Base-by-base conservation (phyloP, 2,329 filamentous ascomycete genomes). In the Clonostachys byssicola region DNA sequence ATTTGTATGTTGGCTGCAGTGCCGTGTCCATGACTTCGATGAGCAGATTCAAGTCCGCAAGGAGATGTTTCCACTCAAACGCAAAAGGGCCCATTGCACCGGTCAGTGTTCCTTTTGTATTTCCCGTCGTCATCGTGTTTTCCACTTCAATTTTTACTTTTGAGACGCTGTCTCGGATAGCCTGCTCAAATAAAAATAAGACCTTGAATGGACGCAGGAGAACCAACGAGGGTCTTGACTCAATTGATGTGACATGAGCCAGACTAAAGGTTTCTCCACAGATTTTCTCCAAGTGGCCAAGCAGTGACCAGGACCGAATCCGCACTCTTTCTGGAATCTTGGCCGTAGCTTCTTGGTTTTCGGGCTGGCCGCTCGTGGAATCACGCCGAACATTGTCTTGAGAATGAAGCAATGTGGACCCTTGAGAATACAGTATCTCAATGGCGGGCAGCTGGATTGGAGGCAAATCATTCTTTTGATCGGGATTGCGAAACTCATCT, bases 11-110 rank as follows among this genome's bases (percentile, higher is more conserved):
- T 2, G 50, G 40, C 18, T 44, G 40, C 2, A 54, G 43, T 18
- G 52, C 49, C 5, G 30, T 39, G 20, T 54, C 52, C 16, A 54
- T 20, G 16, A 54, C 52, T 3, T 51, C n/a, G 12, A 54, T 43
- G 2, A 54, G 47, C 5, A 51, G 41, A 17, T 48, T 43, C 10
- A 54, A 34, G 17, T 48, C 45, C 16, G 20, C 4, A 9, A 49
- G 23, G 5, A 52, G 40, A 23, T 52, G 39, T 18, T 44, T n/a
- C 12, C 38, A 17, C 18, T 16, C 36, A 13, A 23, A 39, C 36
- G 45, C 35, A 17, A 39, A 49, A 42, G n/a, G n/a, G 3, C 7
- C 10, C 36, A 12, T 10, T 13, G 12, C 9, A 6, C 6, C 12
- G 23, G 40, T 34, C 20, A 17, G 16, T 18, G 3, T 34, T 33